Conservation (phyloP, 2,329 filamentous ascomycete species). For the Bertia moriformis region DNA sequence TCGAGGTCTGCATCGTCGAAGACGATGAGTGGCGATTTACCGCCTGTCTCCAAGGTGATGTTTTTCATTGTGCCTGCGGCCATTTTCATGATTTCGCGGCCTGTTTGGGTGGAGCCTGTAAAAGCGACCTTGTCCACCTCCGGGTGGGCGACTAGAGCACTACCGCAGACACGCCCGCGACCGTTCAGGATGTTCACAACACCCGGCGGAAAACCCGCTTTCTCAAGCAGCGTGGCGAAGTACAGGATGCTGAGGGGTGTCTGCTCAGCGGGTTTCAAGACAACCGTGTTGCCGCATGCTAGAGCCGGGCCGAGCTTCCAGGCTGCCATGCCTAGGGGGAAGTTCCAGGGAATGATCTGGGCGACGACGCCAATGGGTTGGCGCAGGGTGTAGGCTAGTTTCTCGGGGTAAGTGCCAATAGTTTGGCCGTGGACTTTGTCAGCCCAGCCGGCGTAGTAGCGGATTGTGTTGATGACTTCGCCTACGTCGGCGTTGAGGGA, state of each 20-base stretch:
- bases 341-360: conserved; percentile 55
- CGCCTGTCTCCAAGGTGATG: conserved; percentile 36
- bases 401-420: conserved; percentile 42
- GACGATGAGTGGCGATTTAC: conserved; percentile 35
- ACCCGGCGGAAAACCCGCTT: conserved; percentile 56
- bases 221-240: conserved; percentile 43
- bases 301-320: conserved; percentile 56
- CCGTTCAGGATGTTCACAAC: conserved; percentile 56
- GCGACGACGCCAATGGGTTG: conserved; percentile 54
- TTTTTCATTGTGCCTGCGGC: conserved; percentile 39
- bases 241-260: conserved; percentile 39
- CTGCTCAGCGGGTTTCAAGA: conserved; percentile 41
- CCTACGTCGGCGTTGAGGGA: conserved; percentile 44
- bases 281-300: conserved; percentile 36
- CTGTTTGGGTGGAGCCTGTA: conserved; percentile 49
- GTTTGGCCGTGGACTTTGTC: conserved; percentile 58
- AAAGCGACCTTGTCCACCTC: conserved; percentile 54
- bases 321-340: conserved; percentile 50
- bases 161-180: conserved; percentile 43
- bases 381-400: conserved; percentile 51
- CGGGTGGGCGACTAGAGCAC: conserved; percentile 42
- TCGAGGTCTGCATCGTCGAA: conserved; percentile 40
- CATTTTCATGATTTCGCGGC: conserved; percentile 53
- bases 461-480: conserved; percentile 51
- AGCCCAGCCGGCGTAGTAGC: conserved; percentile 54